Base-by-base conservation (phyloP, 768 basidiomycete species). In the Rhodotorula taiwanensis region DNA sequence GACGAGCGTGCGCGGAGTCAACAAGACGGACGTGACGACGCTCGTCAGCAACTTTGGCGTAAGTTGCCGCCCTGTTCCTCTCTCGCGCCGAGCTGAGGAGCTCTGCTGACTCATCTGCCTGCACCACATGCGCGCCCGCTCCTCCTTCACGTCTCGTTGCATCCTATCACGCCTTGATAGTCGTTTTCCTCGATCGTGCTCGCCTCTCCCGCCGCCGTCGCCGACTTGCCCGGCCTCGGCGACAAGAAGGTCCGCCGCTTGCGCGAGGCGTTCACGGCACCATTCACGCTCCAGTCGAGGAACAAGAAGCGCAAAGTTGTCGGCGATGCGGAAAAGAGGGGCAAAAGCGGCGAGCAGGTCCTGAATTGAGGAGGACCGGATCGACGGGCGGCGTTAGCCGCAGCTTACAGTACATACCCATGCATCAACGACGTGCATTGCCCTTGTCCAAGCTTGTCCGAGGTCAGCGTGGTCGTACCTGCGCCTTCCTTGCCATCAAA, bases 1-100 rank as follows among this genome's bases (percentile, higher is more conserved):
- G 31, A 98, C 94, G 3, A 84, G 83, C 67, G 88, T 98, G 71
- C 86, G 83, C 73, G 90, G 88, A 70, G 89, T 99, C 66, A 98
- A 98, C 77, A 95, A 94, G 79, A 98, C 94, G 6, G 95, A 99
- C 71, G 90, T 93, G 3, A 85, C 89, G 76, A 98, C 94, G 6
- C 79, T 99, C 45, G 83, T 88, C 27, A 86, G 86, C 4, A 86
- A 89, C n/a, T 86, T 93, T 70, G 93, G 92, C 41, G 94, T 97
- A 78, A 60, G 86, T 80, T 23, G 2, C 9, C 23, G 36, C 7
- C 18, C 18, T 25, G 8, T 21, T 27, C 13, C 42, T 2, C 20
- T 15, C 16, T 54, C 45, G 3, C 27, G 6, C 20, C 28, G 11
- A 4, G 1, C 30, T 34, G 20, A 14, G 15, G 41, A 41, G n/a